phyloP scores from a whole-genome alignment of 805 yeast species.

The Kluyveromyces dobzhanskii region DNA sequence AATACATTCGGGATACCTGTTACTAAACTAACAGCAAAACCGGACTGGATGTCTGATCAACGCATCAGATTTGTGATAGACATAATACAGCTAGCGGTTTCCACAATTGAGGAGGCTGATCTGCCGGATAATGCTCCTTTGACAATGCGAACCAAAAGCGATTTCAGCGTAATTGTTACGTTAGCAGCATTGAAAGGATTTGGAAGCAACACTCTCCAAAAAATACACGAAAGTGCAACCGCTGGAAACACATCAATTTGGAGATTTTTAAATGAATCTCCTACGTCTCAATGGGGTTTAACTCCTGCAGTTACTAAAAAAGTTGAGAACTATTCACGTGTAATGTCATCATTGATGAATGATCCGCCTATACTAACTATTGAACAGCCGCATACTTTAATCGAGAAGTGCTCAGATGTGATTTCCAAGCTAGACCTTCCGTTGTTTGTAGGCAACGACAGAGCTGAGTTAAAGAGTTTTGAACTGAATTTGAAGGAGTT shows the following conservation, averaged over 20 bases:
- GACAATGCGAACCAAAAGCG: conserved; percentile 13
- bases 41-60: conserved; percentile 43
- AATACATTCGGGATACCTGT: conserved; percentile 35
- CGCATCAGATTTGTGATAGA: conserved; percentile 36
- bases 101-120: conserved; percentile 9
- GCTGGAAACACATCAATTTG: conserved; percentile 16
- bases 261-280: conserved; percentile 14
- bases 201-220: conserved; percentile 17
- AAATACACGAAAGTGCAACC: conserved; percentile 12
- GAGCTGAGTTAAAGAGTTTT: conserved; percentile 21
- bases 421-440: conserved; percentile 25
- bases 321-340: conserved; percentile 22
- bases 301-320: conserved; percentile 16
- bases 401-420: conserved; percentile 16
- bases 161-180: conserved; percentile 21
- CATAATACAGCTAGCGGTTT: conserved; percentile 33
- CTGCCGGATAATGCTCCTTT: background rate
- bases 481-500: conserved; percentile 29
- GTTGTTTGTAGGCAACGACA: conserved; percentile 7
- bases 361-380: conserved; percentile 2
- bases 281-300: conserved; percentile 12
- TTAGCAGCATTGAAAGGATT: conserved; percentile 20
- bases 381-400: conserved; percentile 24
- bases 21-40: conserved; percentile 37
- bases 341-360: conserved; percentile 13